A percentile compares a stretch with the other conserved stretches of the same genome.
Evolutionary conservation across 106 monocot genomes (phyloP).

Genomic region (Apostasia ramifera): DNA sequence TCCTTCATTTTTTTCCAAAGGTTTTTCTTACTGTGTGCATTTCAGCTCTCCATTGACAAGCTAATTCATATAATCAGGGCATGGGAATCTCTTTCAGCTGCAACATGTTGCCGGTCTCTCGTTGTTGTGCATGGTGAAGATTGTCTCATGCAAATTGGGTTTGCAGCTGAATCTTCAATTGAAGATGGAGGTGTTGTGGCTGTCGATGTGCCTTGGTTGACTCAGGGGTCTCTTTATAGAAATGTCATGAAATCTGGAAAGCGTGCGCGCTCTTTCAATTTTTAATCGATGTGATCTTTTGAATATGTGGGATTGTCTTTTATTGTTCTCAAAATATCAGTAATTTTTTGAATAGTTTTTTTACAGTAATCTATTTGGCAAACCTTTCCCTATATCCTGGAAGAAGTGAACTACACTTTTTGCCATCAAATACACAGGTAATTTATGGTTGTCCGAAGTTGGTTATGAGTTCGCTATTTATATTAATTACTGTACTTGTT

Average conservation of each 20-base stretch:
- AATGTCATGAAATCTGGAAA: constrained; percentile 57
- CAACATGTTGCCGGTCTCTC: constrained; percentile 83
- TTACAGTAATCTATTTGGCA: constrained; percentile 84
- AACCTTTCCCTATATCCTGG: constrained; percentile 96
- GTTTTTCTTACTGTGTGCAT: no score
- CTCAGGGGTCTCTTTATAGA: constrained; percentile 59
- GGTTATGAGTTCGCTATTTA: no score
- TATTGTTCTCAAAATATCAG: no score
- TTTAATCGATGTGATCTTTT: no score
- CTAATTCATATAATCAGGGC: constrained; percentile 26
- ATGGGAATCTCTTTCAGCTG: constrained; percentile 73
- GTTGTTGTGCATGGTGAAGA: constrained; percentile 45
- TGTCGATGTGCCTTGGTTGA: constrained; percentile 62
- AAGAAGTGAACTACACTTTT: constrained; percentile 77
- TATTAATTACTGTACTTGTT: no score
- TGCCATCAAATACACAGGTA: constrained; percentile 90
- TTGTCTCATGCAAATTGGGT: constrained; percentile 85
- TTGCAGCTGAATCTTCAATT: constrained; percentile 50
- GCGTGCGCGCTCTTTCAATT: constrained; percentile 31
- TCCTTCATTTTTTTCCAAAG: no score
- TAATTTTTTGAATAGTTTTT: neutral
- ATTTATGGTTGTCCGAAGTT: neutral
- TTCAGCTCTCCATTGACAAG: neutral
- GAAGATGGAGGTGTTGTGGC: constrained; percentile 27
- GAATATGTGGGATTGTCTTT: no score